Base-by-base conservation (phyloP, 139 green algal genomes). In the Volvox reticuliferus region DNA sequence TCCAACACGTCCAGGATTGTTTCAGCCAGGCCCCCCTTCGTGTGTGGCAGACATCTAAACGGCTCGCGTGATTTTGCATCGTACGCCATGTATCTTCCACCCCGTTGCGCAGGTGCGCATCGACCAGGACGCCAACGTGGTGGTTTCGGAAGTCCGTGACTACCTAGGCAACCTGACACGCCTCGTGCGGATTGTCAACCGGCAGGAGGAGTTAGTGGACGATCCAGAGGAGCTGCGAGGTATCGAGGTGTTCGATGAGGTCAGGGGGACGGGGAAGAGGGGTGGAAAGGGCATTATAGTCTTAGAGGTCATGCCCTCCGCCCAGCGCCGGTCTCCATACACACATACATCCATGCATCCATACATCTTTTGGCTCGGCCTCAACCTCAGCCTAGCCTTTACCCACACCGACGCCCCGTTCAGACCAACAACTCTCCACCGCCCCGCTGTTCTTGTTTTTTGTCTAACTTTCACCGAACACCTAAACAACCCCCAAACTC, bases 221-320 rank as follows among this genome's bases (percentile, higher is more conserved):
- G 83, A 91, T 61, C 65, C 77, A 21, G 84, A 82, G 65, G 68
- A 91, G 61, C 88, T 94, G 21, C 36, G 35, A 33, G 35, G 19
- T 3, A 85, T 91, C 1, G 91, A 95, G 36, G 94, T 97, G 17
- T 91, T 96, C 30, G 91, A 92, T 28, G 93, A 96, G 78, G 93
- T 95, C 44, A 55, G 44, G 44, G 20, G 90, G 96, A 37, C 5
- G 65, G 6, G 24, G 65, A 2, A 26, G 2, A 5, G 65, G 12
- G 65, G 65, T 24, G 65, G 65, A 73, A 73, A 73, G 65, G 65
- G 62, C 12, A 55, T 55, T 55, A 55, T 55, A 55, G 44, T 5
- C 44, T 5, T 5, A 55, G 44, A 9, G 44, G 44, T 55, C 44
- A 55, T 55, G 44, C 44, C 44, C 44, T 55, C 44, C 44, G 44